Base-by-base conservation (phyloP, 495 filamentous ascomycete species). In the Umbilicaria muhlenbergii region DNA sequence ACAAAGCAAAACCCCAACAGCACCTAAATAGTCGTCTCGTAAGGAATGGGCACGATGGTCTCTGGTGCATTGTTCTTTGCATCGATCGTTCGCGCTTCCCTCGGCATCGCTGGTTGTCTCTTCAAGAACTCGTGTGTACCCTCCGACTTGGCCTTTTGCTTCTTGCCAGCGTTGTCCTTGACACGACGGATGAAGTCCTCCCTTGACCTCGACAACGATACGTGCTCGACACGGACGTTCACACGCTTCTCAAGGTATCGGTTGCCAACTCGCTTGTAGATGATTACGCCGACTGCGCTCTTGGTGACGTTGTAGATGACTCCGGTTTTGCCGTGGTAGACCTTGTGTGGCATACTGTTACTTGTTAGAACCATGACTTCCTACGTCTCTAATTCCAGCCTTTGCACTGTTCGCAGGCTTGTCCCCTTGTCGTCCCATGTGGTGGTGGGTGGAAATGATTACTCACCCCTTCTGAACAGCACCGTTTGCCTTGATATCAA, bases 181-280 rank as follows among this genome's bases (percentile, higher is more conserved):
- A 98, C 91, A 56, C 91, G 83, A 65, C 75, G 80, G 61, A 98
- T 71, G 77, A 96, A 96, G 59, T 86, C 89, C 52, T 94, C 86
- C 57, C 91, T 76, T 59, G 86, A 94, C 60, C 89, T 81, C 55
- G 88, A 95, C 57, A 80, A 81, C 61, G 73, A 75, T 70, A 96
- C 76, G 80, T 98, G 91, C 80, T 98, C 91, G 67, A 96, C 73
- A 62, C 91, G 86, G 70, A 98, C 74, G 75, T 91, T 95, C 72
- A 98, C 75, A 64, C 91, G 89, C 83, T 98, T 96, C 82, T 96
- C 91, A 62, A 98, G 71, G 78, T 93, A 96, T 53, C 91, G 83
- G 77, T 94, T 87, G 70, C 82, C 80, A 63, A 98, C 91, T 61
- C 84, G 80, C 78, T 93, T 94, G 82, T 95, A 88, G 65, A 98